phyloP scores from a whole-genome alignment of 176 grass and related monocot species.

The Areca catechu region DNA sequence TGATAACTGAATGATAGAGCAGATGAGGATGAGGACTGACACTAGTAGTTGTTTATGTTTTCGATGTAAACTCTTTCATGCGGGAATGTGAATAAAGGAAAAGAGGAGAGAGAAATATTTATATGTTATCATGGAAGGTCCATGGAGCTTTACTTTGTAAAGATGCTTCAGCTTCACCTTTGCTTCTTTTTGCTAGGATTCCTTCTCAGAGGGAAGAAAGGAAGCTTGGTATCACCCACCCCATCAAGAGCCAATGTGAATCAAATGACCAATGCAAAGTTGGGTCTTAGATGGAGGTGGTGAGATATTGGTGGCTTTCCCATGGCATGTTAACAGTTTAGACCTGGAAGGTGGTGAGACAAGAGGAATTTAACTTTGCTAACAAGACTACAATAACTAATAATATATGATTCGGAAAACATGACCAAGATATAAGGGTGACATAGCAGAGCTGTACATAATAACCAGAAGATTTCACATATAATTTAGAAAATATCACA shows the following conservation, averaged over 20 bases:
- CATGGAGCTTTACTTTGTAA: slow-evolving; percentile 50
- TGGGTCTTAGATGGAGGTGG: no score
- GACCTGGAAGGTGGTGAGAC: no score
- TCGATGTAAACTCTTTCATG: neutral
- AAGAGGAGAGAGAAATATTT: slow-evolving; percentile 33
- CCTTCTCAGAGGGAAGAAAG: slow-evolving; percentile 41
- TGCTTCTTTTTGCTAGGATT: slow-evolving; percentile 49
- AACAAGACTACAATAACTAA: no score
- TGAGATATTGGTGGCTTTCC: no score
- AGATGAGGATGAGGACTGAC: slow-evolving; percentile 18
- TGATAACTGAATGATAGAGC: slow-evolving; percentile 10
- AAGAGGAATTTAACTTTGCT: no score
- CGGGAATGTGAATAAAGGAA: slow-evolving; percentile 27
- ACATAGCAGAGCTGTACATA: no score
- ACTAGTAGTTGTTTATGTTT: no score
- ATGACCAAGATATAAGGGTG: no score
- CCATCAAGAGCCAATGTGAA: neutral
- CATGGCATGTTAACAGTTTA: no score
- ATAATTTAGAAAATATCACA: no score
- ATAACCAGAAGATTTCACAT: no score
- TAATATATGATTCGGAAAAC: no score
- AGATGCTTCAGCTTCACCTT: slow-evolving; percentile 34
- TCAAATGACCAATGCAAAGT: neutral
- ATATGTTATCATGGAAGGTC: slow-evolving; percentile 9
- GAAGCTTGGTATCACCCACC: slow-evolving; percentile 59